Base-by-base conservation (phyloP, 345 rosid species). In the Hibiscus syriacus region DNA sequence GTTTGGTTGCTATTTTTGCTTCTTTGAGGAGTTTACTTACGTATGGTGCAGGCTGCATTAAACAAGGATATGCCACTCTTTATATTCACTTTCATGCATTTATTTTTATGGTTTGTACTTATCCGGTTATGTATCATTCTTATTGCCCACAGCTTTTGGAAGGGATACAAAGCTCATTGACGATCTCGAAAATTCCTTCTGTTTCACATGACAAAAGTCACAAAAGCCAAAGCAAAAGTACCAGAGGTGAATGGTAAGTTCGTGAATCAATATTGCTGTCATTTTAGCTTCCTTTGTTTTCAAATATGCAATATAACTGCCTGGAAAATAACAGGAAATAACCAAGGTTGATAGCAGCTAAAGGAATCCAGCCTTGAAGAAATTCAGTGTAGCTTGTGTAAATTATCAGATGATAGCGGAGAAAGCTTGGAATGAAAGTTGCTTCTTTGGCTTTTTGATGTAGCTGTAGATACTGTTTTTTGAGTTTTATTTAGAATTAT, bases 161-260 rank as follows among this genome's bases (percentile, higher is more conserved):
- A 80, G 98, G 99, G 68, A 77, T 95, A 29, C 98, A 95, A 77
- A 85, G 94, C 71, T 92, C 99, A 16, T 73, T 92, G 86, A 81
- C 84, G 77, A 80, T 85, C 70, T 81, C 90, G 7, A 92, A 92
- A 80, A 82, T 84, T 55, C 99, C 96, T 2, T 84, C 96, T 2
- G 76, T 80, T 26, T 83, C 83, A n/a, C 90, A 85, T 69, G 92
- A 84, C 72, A 92, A 54, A 81, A 78, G 83, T 71, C 86, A 82
- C 66, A 90, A 74, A 81, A 84, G 65, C 76, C 82, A 74, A 75
- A 79, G 53, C 78, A 82, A 76, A 73, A 80, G 71, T 73, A 72
- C 75, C 30, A 81, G 77, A 82, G 87, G 88, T 85, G 71, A 70
- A 66, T 30, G 19, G 6, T 55, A 6, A 72, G 12, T 46, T 72